Evolutionary conservation across 257 asterid genomes (phyloP).

Genomic region (Verbena officinalis): DNA sequence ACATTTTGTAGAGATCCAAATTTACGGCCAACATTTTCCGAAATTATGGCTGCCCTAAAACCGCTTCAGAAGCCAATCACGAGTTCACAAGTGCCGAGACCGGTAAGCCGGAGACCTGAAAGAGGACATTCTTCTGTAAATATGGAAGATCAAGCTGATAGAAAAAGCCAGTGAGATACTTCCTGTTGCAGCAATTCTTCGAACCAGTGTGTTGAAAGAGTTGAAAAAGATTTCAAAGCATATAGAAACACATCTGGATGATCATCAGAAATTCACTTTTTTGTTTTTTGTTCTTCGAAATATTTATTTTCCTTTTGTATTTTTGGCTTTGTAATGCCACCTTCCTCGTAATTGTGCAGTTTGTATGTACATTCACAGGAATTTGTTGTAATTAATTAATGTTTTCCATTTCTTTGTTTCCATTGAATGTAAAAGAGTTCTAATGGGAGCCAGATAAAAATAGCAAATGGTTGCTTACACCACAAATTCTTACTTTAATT

Average conservation of each 20-base stretch:
- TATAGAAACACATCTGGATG: constrained; percentile 21
- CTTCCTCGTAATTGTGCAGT: constrained; percentile 51
- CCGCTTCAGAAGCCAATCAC: constrained; percentile 80
- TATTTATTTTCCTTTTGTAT: constrained; percentile 29
- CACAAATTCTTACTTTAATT: too few relatives aligned
- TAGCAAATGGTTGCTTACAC: background rate
- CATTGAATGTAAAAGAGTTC: constrained; percentile 13
- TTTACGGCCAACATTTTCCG: constrained; percentile 80
- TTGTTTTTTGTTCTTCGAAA: background rate
- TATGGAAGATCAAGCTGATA: constrained; percentile 34
- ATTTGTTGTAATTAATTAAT: constrained; percentile 44
- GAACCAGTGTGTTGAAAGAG: constrained; percentile 16
- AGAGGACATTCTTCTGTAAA: constrained; percentile 46
- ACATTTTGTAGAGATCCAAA: constrained; percentile 66
- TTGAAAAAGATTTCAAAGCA: constrained; percentile 22
- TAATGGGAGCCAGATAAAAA: background rate
- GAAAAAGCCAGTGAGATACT: constrained; percentile 37
- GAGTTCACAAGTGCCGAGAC: constrained; percentile 53
- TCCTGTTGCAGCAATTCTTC: constrained; percentile 27
- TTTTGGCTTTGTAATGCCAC: constrained; percentile 47
- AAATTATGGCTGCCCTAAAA: constrained; percentile 88
- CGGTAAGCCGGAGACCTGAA: constrained; percentile 49
- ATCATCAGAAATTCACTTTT: constrained; percentile 29
- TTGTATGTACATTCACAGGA: constrained; percentile 48
- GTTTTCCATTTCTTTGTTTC: constrained; percentile 26